phyloP scores from a whole-genome alignment of 2,329 filamentous ascomycete genomes.

The Aspergillus versicolor region DNA sequence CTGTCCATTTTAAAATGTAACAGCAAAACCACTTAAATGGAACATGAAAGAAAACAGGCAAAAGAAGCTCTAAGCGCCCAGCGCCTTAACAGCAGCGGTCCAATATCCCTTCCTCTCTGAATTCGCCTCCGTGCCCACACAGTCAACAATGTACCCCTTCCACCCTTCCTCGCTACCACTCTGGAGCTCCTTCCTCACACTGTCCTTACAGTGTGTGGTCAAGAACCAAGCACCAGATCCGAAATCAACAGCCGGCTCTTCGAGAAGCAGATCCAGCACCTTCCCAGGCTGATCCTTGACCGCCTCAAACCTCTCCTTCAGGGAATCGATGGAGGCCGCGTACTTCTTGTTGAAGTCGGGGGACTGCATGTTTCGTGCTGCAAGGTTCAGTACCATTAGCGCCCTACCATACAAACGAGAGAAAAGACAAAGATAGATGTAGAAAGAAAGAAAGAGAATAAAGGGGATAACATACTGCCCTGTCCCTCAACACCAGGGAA shows the following conservation, averaged over 20 bases:
- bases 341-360: slow-evolving; percentile 57
- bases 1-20: too few species aligned
- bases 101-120: slow-evolving; percentile 51
- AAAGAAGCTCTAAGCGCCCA: slow-evolving; percentile 25
- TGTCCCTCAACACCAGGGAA: slow-evolving; percentile 14
- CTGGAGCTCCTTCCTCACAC: slow-evolving; percentile 46
- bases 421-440: not conserved
- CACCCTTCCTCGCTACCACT: slow-evolving; percentile 52
- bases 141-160: slow-evolving; percentile 53
- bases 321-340: slow-evolving; percentile 45
- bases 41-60: not conserved
- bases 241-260: slow-evolving; percentile 53
- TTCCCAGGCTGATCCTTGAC: slow-evolving; percentile 41
- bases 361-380: slow-evolving; percentile 64
- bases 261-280: slow-evolving; percentile 53
- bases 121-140: slow-evolving; percentile 52
- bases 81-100: slow-evolving; percentile 46
- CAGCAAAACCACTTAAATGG: not conserved
- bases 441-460: slow-evolving; percentile 1
- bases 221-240: slow-evolving; percentile 63
- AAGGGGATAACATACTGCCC: slow-evolving; percentile 13
- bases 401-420: not conserved
- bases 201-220: slow-evolving; percentile 51
- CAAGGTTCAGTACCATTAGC: not conserved
- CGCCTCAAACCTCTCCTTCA: slow-evolving; percentile 29